Evolutionary conservation across 2,329 filamentous ascomycete genomes (phyloP).

Genomic region (Talaromyces atroroseus): DNA sequence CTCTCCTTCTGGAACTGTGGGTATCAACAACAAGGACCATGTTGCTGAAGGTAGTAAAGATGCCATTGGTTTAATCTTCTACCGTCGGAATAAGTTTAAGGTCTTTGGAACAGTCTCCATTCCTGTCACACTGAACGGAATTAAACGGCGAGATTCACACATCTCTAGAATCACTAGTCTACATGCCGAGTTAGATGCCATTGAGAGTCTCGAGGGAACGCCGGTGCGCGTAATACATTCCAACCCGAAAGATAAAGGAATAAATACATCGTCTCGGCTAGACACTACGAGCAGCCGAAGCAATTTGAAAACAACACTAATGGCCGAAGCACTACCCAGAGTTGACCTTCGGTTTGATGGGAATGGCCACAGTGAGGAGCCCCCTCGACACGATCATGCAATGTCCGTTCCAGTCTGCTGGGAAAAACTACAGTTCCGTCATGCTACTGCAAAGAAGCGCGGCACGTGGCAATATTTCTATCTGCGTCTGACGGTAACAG

Average conservation of each 20-base stretch:
- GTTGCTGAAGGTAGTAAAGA: background rate
- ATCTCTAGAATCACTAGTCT: background rate
- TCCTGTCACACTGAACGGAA: background rate
- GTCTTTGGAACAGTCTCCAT: constrained; percentile 10
- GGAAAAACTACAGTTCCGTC: constrained; percentile 13
- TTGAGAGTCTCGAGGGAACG: constrained; percentile 10
- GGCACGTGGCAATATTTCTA: constrained; percentile 13
- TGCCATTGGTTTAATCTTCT: constrained; percentile 10
- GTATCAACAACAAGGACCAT: background rate
- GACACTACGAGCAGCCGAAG: background rate
- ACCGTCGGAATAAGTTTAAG: constrained; percentile 12
- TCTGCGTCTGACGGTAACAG: constrained; percentile 8
- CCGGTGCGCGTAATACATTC: constrained; percentile 8
- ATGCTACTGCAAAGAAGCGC: constrained; percentile 12
- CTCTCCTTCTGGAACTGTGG: background rate
- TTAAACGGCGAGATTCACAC: background rate
- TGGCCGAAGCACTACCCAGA: background rate
- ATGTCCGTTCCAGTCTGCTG: background rate
- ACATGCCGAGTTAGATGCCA: constrained; percentile 8
- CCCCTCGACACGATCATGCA: background rate
- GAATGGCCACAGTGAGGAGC: background rate
- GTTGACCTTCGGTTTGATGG: background rate
- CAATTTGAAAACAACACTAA: background rate
- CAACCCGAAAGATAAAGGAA: background rate
- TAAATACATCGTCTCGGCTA: background rate